Percentiles rank a stretch among this genome's conserved stretches.
Conservation (phyloP, 2,329 filamentous ascomycete species). For the Aureobasidium sp. region DNA sequence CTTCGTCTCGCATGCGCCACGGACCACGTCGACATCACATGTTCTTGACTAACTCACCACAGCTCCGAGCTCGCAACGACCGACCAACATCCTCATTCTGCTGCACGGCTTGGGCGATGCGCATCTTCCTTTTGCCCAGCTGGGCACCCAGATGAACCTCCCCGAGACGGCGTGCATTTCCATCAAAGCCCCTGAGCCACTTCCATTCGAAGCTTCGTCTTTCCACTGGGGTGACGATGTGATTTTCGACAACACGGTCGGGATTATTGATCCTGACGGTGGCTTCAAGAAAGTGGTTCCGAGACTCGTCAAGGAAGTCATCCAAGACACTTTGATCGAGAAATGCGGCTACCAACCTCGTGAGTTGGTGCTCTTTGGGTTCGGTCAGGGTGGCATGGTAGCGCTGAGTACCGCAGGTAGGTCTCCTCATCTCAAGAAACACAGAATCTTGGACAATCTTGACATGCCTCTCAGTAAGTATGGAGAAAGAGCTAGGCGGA, state of each 20-base stretch:
- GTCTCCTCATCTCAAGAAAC: slow-evolving; percentile 14
- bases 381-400: slow-evolving; percentile 50
- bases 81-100: slow-evolving; percentile 68
- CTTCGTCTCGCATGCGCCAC: slow-evolving; percentile 1
- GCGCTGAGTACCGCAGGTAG: slow-evolving; percentile 37
- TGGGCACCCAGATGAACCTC: slow-evolving; percentile 60
- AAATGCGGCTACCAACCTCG: slow-evolving; percentile 42
- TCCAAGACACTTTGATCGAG: slow-evolving; percentile 36
- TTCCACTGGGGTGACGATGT: slow-evolving; percentile 56
- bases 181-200: slow-evolving; percentile 58
- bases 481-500: slow-evolving; percentile 42
- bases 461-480: slow-evolving; percentile 1
- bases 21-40: slow-evolving; percentile 7
- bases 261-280: slow-evolving; percentile 46
- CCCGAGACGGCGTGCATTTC: slow-evolving; percentile 70
- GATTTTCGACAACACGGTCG: slow-evolving; percentile 41
- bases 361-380: slow-evolving; percentile 47
- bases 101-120: slow-evolving; percentile 80
- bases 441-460: neutral
- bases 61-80: slow-evolving; percentile 44
- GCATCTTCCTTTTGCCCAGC: slow-evolving; percentile 56
- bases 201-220: slow-evolving; percentile 60
- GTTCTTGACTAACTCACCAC: slow-evolving; percentile 13
- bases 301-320: slow-evolving; percentile 36
- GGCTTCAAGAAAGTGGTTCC: slow-evolving; percentile 38